Evolutionary conservation across 495 filamentous ascomycete species (phyloP), one percentile per base, ranked within the genome.

Genomic region (Xylaria acuta): DNA sequence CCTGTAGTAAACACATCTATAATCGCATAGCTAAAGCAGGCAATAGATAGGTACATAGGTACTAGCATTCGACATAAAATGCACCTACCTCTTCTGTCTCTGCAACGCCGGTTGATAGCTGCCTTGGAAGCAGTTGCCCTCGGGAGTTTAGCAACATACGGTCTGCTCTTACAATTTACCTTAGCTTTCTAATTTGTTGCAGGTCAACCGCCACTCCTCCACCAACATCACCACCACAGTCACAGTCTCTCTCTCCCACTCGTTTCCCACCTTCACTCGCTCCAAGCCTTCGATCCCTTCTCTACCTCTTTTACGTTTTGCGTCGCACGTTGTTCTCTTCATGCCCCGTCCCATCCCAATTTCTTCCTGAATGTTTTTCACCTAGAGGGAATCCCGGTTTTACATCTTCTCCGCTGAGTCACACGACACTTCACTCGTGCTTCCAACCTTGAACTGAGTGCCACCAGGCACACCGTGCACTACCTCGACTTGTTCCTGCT

Each of bases 191-290:
- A 56, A 56, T 54, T 6, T 14, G 3, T 27, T 27, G 51, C 51
- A 54, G 9, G 51, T 54, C 22, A 54, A 27, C 9, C n/a, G 8
- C 49, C 49, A 25, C 22, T 53, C 22, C 30, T 12, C 5, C 56
- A 11, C n/a, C 56, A 8, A 34, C 7, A 30, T 59, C 58, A n/a
- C 11, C 32, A 60, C 30, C 34, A 22, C 3, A 3, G 3, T 38
- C 32, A 18, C 58, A 8, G 18, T 60, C 34, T 60, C 32, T n/a
- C 20, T 22, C 58, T 60, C n/a, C n/a, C 22, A 64, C 64, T 20
- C 64, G 30, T 20, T 67, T 22, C 16, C 51, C 67, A 11, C 34
- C 20, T 34, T 51, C 47, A 40, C 65, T 67, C 65, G 49, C 49
- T 56, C 34, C 18, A 22, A 25, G 11, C 22, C 36, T 20, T 56